These are phyloP conservation scores for Sporothrix brunneoviolacea DNA, from an alignment of 2,329 filamentous ascomycete genomes.

Conservation along the genomic window DNA sequence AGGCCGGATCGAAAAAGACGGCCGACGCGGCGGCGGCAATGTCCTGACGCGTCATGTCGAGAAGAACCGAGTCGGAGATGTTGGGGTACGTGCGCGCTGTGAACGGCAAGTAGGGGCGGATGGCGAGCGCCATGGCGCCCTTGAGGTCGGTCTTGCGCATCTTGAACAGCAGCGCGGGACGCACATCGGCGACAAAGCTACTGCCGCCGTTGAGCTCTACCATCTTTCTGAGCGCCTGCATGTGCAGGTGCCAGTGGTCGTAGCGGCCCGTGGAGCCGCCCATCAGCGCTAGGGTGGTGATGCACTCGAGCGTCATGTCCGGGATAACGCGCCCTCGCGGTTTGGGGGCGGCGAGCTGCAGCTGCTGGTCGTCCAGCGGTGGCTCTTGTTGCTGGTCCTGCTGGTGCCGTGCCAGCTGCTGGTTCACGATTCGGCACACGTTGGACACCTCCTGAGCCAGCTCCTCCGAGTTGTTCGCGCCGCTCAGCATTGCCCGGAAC, in stretches of 20 bases:
- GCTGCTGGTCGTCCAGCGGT: background rate
- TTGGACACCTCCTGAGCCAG: slow-evolving; percentile 18
- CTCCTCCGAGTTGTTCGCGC: slow-evolving; percentile 17
- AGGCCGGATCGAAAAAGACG: slow-evolving; percentile 19
- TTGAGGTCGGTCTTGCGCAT: slow-evolving; percentile 29
- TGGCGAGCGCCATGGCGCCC: slow-evolving; percentile 27
- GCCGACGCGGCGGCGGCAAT: slow-evolving; percentile 15
- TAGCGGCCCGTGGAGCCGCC: slow-evolving; percentile 29
- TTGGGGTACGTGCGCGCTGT: slow-evolving; percentile 19
- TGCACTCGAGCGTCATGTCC: slow-evolving; percentile 26
- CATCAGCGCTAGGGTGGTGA: slow-evolving; percentile 26
- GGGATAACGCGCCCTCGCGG: slow-evolving; percentile 11
- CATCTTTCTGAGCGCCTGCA: slow-evolving; percentile 28
- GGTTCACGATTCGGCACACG: slow-evolving; percentile 19
- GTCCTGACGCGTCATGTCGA: slow-evolving; percentile 14
- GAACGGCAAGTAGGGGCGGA: slow-evolving; percentile 28
- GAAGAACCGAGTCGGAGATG: slow-evolving; percentile 21
- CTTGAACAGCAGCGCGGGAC: slow-evolving; percentile 18
- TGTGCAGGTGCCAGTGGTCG: slow-evolving; percentile 34
- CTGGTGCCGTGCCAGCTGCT: slow-evolving; percentile 13
- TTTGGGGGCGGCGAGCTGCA: background rate
- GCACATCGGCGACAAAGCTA: slow-evolving; percentile 9
- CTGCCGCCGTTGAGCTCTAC: slow-evolving; percentile 25
- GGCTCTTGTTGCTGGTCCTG: background rate
- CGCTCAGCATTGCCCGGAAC: slow-evolving; percentile 20